These are phyloP conservation scores for Ampelocalamus luodianensis DNA, from an alignment of 176 grass and related monocot species.

Conservation along the genomic window DNA sequence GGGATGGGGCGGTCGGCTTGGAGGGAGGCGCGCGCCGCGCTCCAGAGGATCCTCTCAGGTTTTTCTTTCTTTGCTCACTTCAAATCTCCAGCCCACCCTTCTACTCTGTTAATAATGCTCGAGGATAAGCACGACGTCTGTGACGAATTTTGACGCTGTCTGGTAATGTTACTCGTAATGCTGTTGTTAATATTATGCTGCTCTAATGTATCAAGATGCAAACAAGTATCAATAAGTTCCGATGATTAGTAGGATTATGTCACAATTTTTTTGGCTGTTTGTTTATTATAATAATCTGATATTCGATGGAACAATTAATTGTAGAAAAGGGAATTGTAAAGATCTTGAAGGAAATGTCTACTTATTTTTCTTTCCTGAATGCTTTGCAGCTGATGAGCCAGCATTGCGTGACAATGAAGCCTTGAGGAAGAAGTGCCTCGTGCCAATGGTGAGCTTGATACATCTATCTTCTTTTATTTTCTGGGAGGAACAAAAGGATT, in stretches of 20 bases:
- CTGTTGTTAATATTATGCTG: not conserved
- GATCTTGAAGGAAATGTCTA: not conserved
- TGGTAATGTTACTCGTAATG: not conserved
- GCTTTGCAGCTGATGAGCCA: constrained; percentile 72
- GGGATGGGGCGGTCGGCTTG: constrained; percentile 83
- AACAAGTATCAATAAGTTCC: not conserved
- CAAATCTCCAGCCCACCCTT: not conserved
- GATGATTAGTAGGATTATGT: not conserved
- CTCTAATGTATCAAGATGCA: not conserved
- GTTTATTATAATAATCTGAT: not conserved
- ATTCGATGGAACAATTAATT: not conserved
- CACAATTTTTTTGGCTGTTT: not conserved
- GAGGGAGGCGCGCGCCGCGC: constrained; percentile 89
- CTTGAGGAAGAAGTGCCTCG: constrained; percentile 75
- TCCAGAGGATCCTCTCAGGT: constrained; percentile 90
- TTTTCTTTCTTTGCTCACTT: not conserved
- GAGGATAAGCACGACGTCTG: not conserved
- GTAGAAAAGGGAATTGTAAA: not conserved
- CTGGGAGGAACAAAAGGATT: not conserved
- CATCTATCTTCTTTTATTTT: not conserved
- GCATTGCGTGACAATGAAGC: constrained; percentile 75
- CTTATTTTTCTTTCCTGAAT: not conserved
- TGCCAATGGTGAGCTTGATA: constrained; percentile 68
- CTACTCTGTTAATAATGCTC: not conserved
- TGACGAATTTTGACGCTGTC: not conserved